Evolutionary conservation across 768 basidiomycete genomes (phyloP).

Genomic region (Termitomyces sp.): DNA sequence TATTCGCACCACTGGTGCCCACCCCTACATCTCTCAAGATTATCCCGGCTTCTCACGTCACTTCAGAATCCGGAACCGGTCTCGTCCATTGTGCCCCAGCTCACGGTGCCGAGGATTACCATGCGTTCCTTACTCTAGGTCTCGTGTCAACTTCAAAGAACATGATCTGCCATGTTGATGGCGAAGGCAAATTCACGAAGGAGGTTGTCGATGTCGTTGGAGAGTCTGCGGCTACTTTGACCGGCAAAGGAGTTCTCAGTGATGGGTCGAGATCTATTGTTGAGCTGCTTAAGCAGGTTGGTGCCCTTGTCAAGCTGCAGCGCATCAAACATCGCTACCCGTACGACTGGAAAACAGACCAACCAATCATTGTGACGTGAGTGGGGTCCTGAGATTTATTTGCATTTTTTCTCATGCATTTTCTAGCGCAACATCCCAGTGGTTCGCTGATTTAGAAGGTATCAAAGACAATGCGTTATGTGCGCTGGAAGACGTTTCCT

Average conservation of each 20-base stretch:
- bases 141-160: slow-evolving; percentile 43
- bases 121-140: slow-evolving; percentile 59
- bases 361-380: slow-evolving; percentile 89
- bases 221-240: slow-evolving; percentile 43
- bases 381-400: slow-evolving; percentile 21
- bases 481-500: slow-evolving; percentile 68
- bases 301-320: slow-evolving; percentile 63
- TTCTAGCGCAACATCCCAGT: slow-evolving; percentile 86
- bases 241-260: slow-evolving; percentile 72
- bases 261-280: slow-evolving; percentile 70
- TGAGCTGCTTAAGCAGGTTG: slow-evolving; percentile 53
- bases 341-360: slow-evolving; percentile 94
- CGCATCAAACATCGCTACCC: slow-evolving; percentile 87
- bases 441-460: slow-evolving; percentile 90
- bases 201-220: slow-evolving; percentile 61
- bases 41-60: slow-evolving; percentile 76
- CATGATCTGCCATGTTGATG: slow-evolving; percentile 82
- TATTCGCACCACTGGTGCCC: slow-evolving; percentile 47
- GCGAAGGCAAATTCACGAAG: slow-evolving; percentile 66
- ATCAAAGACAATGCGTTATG: slow-evolving; percentile 77
- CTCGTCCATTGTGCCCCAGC: slow-evolving; percentile 95
- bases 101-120: slow-evolving; percentile 92
- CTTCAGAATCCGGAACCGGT: slow-evolving; percentile 86
- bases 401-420: not conserved
- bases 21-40: slow-evolving; percentile 40